These are phyloP conservation scores for Asterophora lycoperdoides DNA, from an alignment of 768 basidiomycete species.

Conservation along the genomic window DNA sequence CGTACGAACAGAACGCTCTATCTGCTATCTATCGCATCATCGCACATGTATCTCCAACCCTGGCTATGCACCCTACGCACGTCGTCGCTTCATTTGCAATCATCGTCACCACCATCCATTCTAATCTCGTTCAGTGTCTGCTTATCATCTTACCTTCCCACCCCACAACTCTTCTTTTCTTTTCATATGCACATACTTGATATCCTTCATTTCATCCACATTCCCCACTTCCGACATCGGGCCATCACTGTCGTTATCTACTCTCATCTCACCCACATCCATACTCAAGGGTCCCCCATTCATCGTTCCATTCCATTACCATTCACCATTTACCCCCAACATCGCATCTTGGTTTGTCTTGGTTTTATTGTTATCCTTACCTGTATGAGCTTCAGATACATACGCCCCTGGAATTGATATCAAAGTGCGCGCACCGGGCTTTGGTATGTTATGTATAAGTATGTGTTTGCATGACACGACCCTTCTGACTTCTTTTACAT, in stretches of 20 bases:
- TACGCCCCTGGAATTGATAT: not conserved
- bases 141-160: slow-evolving; percentile 2
- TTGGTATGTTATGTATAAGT: no score
- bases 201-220: not conserved
- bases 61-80: slow-evolving; percentile 11
- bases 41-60: slow-evolving; percentile 7
- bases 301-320: slow-evolving; percentile 11
- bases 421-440: slow-evolving; percentile 1
- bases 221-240: not conserved
- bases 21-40: slow-evolving; percentile 14
- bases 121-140: not conserved
- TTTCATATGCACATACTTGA: slow-evolving; percentile 9
- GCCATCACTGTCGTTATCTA: slow-evolving; percentile 6
- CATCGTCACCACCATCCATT: slow-evolving; percentile 5
- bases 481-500: no score
- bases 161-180: not conserved
- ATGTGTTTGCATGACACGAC: no score
- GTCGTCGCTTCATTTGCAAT: slow-evolving; percentile 3
- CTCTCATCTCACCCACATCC: not conserved
- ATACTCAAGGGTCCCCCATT: slow-evolving; percentile 2
- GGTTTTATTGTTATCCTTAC: slow-evolving; percentile 6
- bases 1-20: slow-evolving; percentile 1
- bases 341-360: slow-evolving; percentile 14
- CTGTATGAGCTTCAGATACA: slow-evolving; percentile 4
- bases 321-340: slow-evolving; percentile 5